Evolutionary conservation across 2,329 filamentous ascomycete species (phyloP), one percentile per base, ranked within the genome.

Genomic region (Aureobasidium uvarum): DNA sequence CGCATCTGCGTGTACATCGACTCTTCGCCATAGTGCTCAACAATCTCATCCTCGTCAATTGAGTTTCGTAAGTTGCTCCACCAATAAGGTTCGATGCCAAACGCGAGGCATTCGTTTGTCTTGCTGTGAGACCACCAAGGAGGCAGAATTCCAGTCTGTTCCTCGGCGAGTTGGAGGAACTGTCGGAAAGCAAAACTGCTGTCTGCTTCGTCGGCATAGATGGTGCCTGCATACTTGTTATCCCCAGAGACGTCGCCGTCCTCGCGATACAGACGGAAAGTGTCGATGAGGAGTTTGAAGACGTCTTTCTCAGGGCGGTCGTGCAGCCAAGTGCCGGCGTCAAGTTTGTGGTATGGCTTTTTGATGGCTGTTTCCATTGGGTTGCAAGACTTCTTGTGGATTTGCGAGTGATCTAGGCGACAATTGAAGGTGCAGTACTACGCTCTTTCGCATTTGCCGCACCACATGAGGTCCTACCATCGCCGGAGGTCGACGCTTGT

Each of bases 211-310:
- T 13, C 46, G 23, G 46, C 46, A 28, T 31, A 23, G 23, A 50
- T 3, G 18, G 46, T 31, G 46, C 23, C n/a, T 25, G 20, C 23
- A 14, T 8, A 4, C n/a, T 23, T 48, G 11, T 48, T 25, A 20
- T 5, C 14, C 3, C 23, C 45, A 11, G 25, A 48, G 45, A 20
- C 23, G 5, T n/a, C 18, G 10, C 64, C 66, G 51, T 71, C 70
- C 39, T 68, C 67, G 20, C 68, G 62, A 1, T 67, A 69, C 45
- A 70, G 58, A 38, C 71, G 69, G 10, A 71, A 55, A 3, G 65
- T 63, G 52, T 72, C 70, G 54, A 72, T 66, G 18, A 72, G 66
- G n/a, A 71, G 62, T 25, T 70, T 66, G 66, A 68, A 71, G 4
- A 67, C 68, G 52, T 69, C 66, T 31, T 69, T 56, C 54, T 69